A percentile compares a stretch with the other conserved stretches of the same genome.
Evolutionary conservation across 2,329 filamentous ascomycete genomes (phyloP).

Genomic region (Phyllachora maydis): DNA sequence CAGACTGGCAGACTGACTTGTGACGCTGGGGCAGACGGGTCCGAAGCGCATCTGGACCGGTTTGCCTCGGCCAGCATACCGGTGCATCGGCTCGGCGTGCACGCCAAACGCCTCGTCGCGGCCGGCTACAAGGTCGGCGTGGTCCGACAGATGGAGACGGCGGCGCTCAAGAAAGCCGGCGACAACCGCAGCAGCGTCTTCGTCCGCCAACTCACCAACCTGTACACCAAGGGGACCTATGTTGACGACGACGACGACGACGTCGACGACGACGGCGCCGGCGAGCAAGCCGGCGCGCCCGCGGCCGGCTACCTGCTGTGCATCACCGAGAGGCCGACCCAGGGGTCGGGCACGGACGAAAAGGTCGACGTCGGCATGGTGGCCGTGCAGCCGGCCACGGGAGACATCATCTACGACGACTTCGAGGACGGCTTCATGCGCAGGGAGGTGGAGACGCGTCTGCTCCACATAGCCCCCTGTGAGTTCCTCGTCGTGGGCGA

Average conservation of each 20-base stretch:
- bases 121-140: slow-evolving; percentile 94
- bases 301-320: slow-evolving; percentile 80
- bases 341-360: slow-evolving; percentile 69
- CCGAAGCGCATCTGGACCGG: slow-evolving; percentile 75
- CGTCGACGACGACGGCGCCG: slow-evolving; percentile 51
- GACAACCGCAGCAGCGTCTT: slow-evolving; percentile 91
- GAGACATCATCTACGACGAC: slow-evolving; percentile 85
- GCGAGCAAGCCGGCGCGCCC: slow-evolving; percentile 21
- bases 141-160: slow-evolving; percentile 85
- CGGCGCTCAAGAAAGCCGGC: slow-evolving; percentile 83
- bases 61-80: slow-evolving; percentile 96
- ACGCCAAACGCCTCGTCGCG: slow-evolving; percentile 78
- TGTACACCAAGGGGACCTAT: slow-evolving; percentile 97
- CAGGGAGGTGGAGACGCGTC: slow-evolving; percentile 83
- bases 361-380: slow-evolving; percentile 82
- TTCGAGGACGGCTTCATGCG: slow-evolving; percentile 98
- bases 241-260: no score
- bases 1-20: no score
- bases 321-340: slow-evolving; percentile 67
- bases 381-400: slow-evolving; percentile 86
- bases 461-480: slow-evolving; percentile 87
- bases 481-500: slow-evolving; percentile 88
- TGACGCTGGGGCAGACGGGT: slow-evolving; percentile 41
- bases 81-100: slow-evolving; percentile 74
- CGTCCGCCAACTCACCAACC: slow-evolving; percentile 75